phyloP scores from a whole-genome alignment of 805 yeast genomes.

The Yarrowia sp. region DNA sequence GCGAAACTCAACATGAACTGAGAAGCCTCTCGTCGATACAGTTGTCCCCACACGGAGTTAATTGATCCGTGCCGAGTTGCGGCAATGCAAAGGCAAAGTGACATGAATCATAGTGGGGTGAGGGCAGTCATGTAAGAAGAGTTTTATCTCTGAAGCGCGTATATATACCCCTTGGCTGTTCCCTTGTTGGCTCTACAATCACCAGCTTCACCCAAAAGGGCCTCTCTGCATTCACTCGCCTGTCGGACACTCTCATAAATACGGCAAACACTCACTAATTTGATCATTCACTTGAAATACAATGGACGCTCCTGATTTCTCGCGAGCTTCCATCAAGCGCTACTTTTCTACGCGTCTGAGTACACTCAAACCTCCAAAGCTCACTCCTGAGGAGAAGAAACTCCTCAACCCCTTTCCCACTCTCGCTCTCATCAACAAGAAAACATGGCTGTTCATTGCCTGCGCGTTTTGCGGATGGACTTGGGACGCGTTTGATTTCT shows the following conservation, averaged over 20 bases:
- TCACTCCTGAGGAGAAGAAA: constrained; percentile 29
- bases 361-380: constrained; percentile 37
- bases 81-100: background rate
- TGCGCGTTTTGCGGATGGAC: constrained; percentile 67
- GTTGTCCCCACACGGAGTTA: constrained; percentile 19
- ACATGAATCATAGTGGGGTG: background rate
- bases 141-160: background rate
- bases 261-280: background rate
- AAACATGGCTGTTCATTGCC: constrained; percentile 60
- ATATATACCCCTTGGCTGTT: background rate
- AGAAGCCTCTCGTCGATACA: background rate
- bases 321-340: constrained; percentile 32
- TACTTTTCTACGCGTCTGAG: constrained; percentile 39
- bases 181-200: background rate
- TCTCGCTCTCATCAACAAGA: constrained; percentile 46
- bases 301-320: constrained; percentile 32
- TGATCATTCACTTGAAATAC: background rate
- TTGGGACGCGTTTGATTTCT: constrained; percentile 71
- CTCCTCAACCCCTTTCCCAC: constrained; percentile 62
- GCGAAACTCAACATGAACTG: background rate
- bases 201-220: background rate
- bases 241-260: background rate
- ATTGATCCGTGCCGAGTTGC: constrained; percentile 9
- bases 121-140: background rate
- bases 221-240: background rate